Conservation (phyloP, 2,329 filamentous ascomycete genomes). For the Aspergillus udagawae region DNA sequence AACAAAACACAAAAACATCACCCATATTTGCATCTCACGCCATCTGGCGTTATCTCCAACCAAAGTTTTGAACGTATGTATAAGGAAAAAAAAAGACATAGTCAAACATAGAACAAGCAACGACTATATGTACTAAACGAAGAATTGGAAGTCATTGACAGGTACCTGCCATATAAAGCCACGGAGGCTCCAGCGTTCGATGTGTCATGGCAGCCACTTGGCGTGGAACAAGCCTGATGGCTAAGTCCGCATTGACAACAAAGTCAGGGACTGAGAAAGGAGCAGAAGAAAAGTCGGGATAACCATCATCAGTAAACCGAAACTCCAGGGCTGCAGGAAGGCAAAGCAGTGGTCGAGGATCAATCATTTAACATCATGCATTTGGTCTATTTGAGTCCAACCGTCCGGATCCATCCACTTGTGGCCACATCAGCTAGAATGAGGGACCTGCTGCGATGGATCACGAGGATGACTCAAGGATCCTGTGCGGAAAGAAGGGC, state of each 20-base stretch:
- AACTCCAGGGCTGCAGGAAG: neutral
- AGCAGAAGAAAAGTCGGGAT: constrained; percentile 11
- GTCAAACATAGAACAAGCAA: neutral
- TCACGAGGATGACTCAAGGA: constrained; percentile 29
- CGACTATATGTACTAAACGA: constrained; percentile 11
- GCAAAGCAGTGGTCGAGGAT: constrained; percentile 10
- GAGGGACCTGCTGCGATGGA: constrained; percentile 9
- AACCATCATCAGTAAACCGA: constrained; percentile 3
- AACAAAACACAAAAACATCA: constrained; percentile 1
- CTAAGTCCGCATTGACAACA: neutral
- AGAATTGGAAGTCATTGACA: neutral
- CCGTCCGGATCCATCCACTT: constrained; percentile 10
- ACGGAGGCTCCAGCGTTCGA: neutral
- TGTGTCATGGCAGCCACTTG: neutral
- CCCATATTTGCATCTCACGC: constrained; percentile 3
- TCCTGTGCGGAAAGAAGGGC: constrained; percentile 28
- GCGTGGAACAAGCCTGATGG: neutral
- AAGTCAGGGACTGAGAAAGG: constrained; percentile 5
- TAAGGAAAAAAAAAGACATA: constrained; percentile 4
- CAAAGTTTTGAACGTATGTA: constrained; percentile 7
- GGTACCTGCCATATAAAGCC: neutral
- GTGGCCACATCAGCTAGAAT: constrained; percentile 6
- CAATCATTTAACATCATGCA: constrained; percentile 24
- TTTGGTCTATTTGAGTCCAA: constrained; percentile 17
- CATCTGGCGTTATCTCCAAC: constrained; percentile 5